Evolutionary conservation across 2,329 filamentous ascomycete species (phyloP).

Genomic region (Paracorniculantispora psalliotae): DNA sequence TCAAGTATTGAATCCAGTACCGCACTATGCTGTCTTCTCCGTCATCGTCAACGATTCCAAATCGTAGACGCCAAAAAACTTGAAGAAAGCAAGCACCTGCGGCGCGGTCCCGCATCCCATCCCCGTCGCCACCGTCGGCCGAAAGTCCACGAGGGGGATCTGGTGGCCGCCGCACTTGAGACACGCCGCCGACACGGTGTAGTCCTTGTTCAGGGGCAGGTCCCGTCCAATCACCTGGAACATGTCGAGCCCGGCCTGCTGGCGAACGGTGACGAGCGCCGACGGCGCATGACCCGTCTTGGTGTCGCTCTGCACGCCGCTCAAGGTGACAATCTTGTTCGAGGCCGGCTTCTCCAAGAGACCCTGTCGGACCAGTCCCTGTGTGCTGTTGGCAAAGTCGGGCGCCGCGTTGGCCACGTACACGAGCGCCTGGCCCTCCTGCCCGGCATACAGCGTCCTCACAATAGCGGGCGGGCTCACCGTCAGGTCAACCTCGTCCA

Average conservation of each 20-base stretch:
- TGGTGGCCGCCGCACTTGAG: not conserved
- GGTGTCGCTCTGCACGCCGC: not conserved
- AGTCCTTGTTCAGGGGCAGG: constrained; percentile 14
- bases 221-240: constrained; percentile 15
- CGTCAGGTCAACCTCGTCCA: constrained; percentile 15
- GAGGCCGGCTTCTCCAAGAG: constrained; percentile 6
- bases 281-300: not conserved
- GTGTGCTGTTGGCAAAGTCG: constrained; percentile 9
- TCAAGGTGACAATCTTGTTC: constrained; percentile 12
- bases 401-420: constrained; percentile 15
- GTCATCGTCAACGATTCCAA: constrained; percentile 3
- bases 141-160: constrained; percentile 16
- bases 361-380: constrained; percentile 14
- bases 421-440: constrained; percentile 16
- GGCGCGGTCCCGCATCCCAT: constrained; percentile 15
- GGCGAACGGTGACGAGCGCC: constrained; percentile 15
- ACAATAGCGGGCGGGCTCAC: not conserved
- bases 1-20: too few species aligned
- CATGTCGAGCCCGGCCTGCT: constrained; percentile 15
- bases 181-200: constrained; percentile 13
- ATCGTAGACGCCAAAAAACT: constrained; percentile 14
- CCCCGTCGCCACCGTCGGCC: constrained; percentile 4
- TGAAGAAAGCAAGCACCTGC: constrained; percentile 15
- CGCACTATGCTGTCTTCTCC: too few species aligned
- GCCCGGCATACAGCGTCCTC: constrained; percentile 12